Evolutionary conservation across 139 green algal genomes (phyloP).

Genomic region (Nannochloris sp.): DNA sequence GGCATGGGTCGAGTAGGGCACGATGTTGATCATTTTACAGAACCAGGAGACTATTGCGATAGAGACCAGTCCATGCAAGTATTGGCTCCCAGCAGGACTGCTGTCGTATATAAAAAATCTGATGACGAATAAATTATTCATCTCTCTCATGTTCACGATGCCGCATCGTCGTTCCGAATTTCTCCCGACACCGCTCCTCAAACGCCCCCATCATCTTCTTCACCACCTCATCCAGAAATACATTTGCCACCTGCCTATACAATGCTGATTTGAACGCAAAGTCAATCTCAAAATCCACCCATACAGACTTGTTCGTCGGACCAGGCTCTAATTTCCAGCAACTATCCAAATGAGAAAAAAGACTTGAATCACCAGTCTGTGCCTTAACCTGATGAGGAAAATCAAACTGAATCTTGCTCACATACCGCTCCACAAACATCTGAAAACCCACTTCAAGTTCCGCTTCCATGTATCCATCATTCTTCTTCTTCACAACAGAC

Average conservation of each 20-base stretch:
- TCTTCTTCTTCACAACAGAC: slow-evolving; percentile 32
- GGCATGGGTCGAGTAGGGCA: slow-evolving; percentile 62
- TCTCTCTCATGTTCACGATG: background rate
- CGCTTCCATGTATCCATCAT: slow-evolving; percentile 61
- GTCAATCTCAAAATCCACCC: slow-evolving; percentile 74
- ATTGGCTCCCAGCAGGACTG: slow-evolving; percentile 44
- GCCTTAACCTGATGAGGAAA: slow-evolving; percentile 34
- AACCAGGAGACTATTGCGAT: slow-evolving; percentile 35
- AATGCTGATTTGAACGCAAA: slow-evolving; percentile 82
- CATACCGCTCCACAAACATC: slow-evolving; percentile 72
- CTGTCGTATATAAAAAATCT: slow-evolving; percentile 44
- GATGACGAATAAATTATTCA: slow-evolving; percentile 7
- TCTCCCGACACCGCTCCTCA: slow-evolving; percentile 40
- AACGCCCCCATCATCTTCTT: slow-evolving; percentile 78
- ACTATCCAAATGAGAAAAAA: slow-evolving; percentile 80
- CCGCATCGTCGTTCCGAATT: background rate
- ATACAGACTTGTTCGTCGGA: slow-evolving; percentile 47
- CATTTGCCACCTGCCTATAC: slow-evolving; percentile 55
- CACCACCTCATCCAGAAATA: slow-evolving; percentile 75
- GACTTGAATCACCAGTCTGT: slow-evolving; percentile 45
- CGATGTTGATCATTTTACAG: slow-evolving; percentile 67
- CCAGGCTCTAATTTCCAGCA: slow-evolving; percentile 67
- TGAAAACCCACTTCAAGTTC: slow-evolving; percentile 91
- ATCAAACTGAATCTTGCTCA: slow-evolving; percentile 56
- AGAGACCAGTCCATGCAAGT: slow-evolving; percentile 46